Percentiles rank a stretch among this genome's conserved stretches.
Evolutionary conservation across 1,284 basidiomycete genomes (phyloP).

Genomic region (Austroboletus novae-zelandiae): DNA sequence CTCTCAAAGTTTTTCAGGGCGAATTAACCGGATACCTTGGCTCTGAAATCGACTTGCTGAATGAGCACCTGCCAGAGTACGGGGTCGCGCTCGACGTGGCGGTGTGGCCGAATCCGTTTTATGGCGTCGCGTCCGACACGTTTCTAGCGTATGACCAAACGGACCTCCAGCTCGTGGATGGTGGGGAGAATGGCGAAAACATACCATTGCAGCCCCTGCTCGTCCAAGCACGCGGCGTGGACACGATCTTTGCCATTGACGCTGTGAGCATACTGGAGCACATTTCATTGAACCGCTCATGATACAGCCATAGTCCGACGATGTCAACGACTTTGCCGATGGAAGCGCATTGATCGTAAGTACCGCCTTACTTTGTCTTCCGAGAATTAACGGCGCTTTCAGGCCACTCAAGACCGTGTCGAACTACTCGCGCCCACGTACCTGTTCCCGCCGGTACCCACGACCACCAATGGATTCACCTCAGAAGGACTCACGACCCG

Average conservation of each 20-base stretch:
- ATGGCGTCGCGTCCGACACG: constrained; percentile 35
- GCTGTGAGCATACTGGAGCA: constrained; percentile 29
- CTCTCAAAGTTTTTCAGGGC: neutral
- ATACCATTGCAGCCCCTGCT: constrained; percentile 55
- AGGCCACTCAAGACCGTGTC: constrained; percentile 42
- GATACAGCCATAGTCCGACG: constrained; percentile 23
- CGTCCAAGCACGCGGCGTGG: constrained; percentile 48
- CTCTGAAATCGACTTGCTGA: constrained; percentile 26
- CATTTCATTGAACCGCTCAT: neutral
- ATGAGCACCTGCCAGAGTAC: constrained; percentile 22
- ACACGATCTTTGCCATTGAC: constrained; percentile 55
- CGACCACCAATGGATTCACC: constrained; percentile 29
- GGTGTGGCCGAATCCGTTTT: constrained; percentile 43
- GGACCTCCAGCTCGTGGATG: constrained; percentile 39
- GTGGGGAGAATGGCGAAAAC: constrained; percentile 43
- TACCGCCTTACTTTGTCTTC: neutral
- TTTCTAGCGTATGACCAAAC: constrained; percentile 38
- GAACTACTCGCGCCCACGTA: constrained; percentile 37
- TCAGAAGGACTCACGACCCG: constrained; percentile 35
- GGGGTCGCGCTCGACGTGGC: constrained; percentile 29
- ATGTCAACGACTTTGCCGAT: constrained; percentile 35
- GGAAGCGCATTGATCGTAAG: constrained; percentile 44
- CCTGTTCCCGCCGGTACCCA: constrained; percentile 43
- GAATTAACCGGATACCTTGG: constrained; percentile 8
- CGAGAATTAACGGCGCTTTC: neutral